Evolutionary conservation across 768 basidiomycete species (phyloP), one percentile per base, ranked within the genome.

Genomic region (Leucosporidium creatinivorum): DNA sequence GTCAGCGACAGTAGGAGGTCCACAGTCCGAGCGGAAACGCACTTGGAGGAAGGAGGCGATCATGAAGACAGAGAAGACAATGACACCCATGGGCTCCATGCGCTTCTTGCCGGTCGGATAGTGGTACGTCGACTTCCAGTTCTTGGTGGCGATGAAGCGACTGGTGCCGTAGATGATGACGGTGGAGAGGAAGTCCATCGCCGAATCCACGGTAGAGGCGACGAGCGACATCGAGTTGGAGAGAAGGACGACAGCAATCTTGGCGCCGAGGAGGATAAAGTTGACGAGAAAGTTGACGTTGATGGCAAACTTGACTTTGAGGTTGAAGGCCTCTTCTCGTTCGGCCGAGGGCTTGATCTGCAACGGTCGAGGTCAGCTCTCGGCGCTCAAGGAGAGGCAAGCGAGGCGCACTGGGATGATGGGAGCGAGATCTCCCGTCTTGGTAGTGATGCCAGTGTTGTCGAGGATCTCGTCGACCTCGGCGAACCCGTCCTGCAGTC

Each of bases 51-150:
- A 73, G 7, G 76, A 77, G 0, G 78, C 76, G 44, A 80, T 79
- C 79, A 80, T 80, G 23, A 77, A 75, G 26, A 81, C 80, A 7
- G 76, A 75, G 66, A 81, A 81, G 49, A 80, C 75, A 50, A 79
- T 74, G 15, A 81, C 78, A 25, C 80, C 80, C 28, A 80, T 68
- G 23, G 79, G 79, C 64, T 80, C 80, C 62, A 80, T 77, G 13
- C 61, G 54, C 23, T 23, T 25, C 30, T 67, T 67, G 6, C 66
- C 66, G 3, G 60, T 66, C 5, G 48, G n/a, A 39, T 69, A 71
- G 23, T 51, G 52, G 58, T 71, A 75, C 3, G n/a, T 31, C 6
- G 58, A 55, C 58, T 69, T 65, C 69, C 68, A 69, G 31, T 62
- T 50, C 1, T 52, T 55, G 48, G 68, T 61, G 1, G 77, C 78